Conservation (phyloP, 495 filamentous ascomycete species). For the Arthonia radiata region DNA sequence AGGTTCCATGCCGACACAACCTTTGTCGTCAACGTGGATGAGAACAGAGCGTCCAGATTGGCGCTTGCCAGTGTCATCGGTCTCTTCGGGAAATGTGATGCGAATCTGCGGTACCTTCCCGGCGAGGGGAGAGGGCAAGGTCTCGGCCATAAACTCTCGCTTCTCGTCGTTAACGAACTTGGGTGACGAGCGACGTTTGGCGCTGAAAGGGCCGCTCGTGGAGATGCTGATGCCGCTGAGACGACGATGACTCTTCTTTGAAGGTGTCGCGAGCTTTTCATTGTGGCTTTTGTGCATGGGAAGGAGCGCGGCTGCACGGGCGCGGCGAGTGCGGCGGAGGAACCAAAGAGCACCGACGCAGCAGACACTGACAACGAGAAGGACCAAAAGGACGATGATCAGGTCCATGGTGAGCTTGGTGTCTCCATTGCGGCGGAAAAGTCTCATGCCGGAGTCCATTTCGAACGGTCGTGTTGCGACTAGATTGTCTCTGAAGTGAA, state of each 20-base stretch:
- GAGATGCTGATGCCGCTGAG: conserved; percentile 25
- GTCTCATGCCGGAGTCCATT: conserved; percentile 23
- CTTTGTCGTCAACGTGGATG: conserved; percentile 68
- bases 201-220: too few species aligned
- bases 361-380: conserved; percentile 42
- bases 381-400: conserved; percentile 52
- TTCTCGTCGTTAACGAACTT: conserved; percentile 53
- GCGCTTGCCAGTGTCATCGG: conserved; percentile 61
- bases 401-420: conserved; percentile 34
- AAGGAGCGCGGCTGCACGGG: conserved; percentile 23
- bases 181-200: conserved; percentile 31
- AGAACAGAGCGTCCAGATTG: conserved; percentile 78
- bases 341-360: conserved; percentile 41
- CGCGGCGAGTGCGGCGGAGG: conserved; percentile 38
- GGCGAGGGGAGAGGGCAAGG: conserved; percentile 54
- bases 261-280: conserved; percentile 18
- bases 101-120: conserved; percentile 72
- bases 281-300: conserved; percentile 34
- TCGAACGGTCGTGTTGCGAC: conserved; percentile 7
- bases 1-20: conserved; percentile 68
- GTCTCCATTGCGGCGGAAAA: conserved; percentile 27
- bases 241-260: conserved; percentile 34
- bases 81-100: conserved; percentile 94
- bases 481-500: conserved; percentile 1
- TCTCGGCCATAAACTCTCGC: conserved; percentile 44